These are phyloP conservation scores for Colletotrichum viniferum DNA, from an alignment of 2,329 filamentous ascomycete species.

Conservation along the genomic window DNA sequence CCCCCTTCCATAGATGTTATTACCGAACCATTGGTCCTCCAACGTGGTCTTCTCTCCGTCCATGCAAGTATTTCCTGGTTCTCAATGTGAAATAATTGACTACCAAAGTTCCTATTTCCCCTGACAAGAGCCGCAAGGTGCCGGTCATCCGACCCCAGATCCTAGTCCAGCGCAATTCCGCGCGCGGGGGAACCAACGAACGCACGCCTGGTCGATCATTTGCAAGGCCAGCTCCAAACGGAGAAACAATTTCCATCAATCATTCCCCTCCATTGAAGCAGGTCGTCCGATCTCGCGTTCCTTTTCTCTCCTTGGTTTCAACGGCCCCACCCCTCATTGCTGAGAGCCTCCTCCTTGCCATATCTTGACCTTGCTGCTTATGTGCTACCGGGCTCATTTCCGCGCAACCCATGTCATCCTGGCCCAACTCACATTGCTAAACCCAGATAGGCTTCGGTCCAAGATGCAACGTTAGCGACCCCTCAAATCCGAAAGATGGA, in stretches of 20 bases:
- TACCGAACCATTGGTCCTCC: background rate
- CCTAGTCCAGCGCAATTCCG: background rate
- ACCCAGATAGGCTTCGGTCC: background rate
- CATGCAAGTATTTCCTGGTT: background rate
- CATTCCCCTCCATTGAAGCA: background rate
- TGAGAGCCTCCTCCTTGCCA: background rate
- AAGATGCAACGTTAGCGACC: background rate
- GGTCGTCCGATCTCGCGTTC: background rate
- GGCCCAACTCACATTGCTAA: background rate
- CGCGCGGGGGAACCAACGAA: background rate
- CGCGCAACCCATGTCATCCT: background rate
- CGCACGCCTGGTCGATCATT: background rate
- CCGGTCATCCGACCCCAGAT: constrained; percentile 2
- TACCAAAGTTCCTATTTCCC: background rate
- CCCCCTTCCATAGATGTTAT: background rate
- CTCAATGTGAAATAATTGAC: background rate
- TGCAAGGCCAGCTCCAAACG: background rate
- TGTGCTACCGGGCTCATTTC: constrained; percentile 3
- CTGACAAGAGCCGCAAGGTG: background rate
- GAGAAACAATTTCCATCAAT: constrained; percentile 4
- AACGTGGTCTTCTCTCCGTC: background rate
- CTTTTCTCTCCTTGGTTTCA: background rate
- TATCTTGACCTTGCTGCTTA: background rate
- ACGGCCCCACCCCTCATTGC: background rate
- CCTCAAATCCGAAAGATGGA: background rate